Evolutionary conservation across 2,329 filamentous ascomycete species (phyloP).

Genomic region (Monilinia aucupariae): DNA sequence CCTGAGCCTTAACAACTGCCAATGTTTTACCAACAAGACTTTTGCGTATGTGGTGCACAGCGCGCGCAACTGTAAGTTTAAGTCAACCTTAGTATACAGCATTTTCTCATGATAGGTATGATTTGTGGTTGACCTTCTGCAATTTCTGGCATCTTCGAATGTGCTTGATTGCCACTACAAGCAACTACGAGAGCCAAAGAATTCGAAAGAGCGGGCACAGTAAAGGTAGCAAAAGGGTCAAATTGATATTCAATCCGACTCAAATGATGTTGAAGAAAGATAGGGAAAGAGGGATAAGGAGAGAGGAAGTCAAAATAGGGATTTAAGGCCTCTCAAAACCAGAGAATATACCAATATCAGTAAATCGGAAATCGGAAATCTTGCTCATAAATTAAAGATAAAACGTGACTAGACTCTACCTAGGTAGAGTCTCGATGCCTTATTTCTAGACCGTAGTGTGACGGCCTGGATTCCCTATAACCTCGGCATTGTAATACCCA

Average conservation of each 20-base stretch:
- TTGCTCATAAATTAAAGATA: no score
- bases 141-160: slow-evolving; percentile 52
- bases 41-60: slow-evolving; percentile 78
- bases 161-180: not conserved
- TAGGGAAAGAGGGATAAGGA: not conserved
- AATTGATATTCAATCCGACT: not conserved
- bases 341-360: not conserved
- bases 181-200: not conserved
- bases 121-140: slow-evolving; percentile 46
- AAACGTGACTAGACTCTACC: no score
- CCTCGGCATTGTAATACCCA: slow-evolving; percentile 7
- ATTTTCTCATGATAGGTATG: not conserved
- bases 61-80: slow-evolving; percentile 59
- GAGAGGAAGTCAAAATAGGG: not conserved
- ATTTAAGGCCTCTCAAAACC: not conserved
- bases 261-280: not conserved
- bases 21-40: slow-evolving; percentile 82
- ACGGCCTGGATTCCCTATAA: slow-evolving; percentile 9
- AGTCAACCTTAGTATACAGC: not conserved
- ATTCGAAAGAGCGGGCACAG: not conserved
- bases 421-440: no score
- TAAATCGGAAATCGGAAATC: no score
- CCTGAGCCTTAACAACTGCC: slow-evolving; percentile 60
- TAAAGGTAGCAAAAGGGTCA: not conserved
- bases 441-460: not conserved